These are phyloP conservation scores for Globisporangium acanthophoron DNA, from an alignment of 352 stramenopile species.

Conservation along the genomic window DNA sequence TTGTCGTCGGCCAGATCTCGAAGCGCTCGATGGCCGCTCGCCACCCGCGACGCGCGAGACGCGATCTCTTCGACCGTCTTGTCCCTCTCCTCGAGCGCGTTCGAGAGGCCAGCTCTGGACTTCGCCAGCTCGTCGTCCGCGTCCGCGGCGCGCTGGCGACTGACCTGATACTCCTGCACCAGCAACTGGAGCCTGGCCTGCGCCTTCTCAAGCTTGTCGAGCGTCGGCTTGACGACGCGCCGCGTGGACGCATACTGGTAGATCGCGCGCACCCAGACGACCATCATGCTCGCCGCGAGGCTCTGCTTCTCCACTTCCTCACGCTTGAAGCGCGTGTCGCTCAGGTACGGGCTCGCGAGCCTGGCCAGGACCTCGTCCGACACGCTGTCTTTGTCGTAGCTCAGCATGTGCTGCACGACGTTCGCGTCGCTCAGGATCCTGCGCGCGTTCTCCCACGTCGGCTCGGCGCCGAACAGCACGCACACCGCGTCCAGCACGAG, in stretches of 20 bases:
- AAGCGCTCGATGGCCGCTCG: slow-evolving; percentile 28
- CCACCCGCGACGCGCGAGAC: slow-evolving; percentile 17
- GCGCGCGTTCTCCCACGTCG: slow-evolving; percentile 67
- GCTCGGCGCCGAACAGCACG: slow-evolving; percentile 62
- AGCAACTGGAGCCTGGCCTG: slow-evolving; percentile 42
- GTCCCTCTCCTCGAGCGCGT: slow-evolving; percentile 20
- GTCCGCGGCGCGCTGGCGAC: slow-evolving; percentile 49
- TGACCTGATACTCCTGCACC: slow-evolving; percentile 63
- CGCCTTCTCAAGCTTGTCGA: slow-evolving; percentile 60
- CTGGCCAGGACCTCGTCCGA: slow-evolving; percentile 27
- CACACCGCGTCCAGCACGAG: slow-evolving; percentile 68
- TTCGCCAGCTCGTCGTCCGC: slow-evolving; percentile 27
- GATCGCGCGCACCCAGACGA: slow-evolving; percentile 68
- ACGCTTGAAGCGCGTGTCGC: slow-evolving; percentile 45
- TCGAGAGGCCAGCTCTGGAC: slow-evolving; percentile 22
- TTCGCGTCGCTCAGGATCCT: slow-evolving; percentile 59
- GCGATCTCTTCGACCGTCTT: slow-evolving; percentile 33
- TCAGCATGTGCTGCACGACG: slow-evolving; percentile 61
- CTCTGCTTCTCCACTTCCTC: slow-evolving; percentile 76
- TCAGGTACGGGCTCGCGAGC: slow-evolving; percentile 43
- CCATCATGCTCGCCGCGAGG: slow-evolving; percentile 71
- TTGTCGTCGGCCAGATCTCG: slow-evolving; percentile 36
- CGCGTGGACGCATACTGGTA: slow-evolving; percentile 49
- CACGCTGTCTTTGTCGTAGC: slow-evolving; percentile 71
- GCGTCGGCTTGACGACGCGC: slow-evolving; percentile 49